Base-by-base conservation (phyloP, 2,329 filamentous ascomycete species). In the Aurifilum marmelostoma region DNA sequence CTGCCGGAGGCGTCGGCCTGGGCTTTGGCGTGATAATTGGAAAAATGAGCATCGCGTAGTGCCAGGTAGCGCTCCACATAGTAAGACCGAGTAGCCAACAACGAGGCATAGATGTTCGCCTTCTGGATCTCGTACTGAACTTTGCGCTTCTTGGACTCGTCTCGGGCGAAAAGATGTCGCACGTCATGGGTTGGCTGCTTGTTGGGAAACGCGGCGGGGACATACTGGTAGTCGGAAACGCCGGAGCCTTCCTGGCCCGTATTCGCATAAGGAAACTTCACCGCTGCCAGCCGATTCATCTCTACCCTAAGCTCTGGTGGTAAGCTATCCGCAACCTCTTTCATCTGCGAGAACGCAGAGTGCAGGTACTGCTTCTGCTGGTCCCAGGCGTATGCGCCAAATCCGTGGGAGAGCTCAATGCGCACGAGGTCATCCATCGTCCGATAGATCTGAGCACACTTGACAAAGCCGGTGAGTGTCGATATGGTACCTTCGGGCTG, bases 51-150 rank as follows among this genome's bases (percentile, higher is more conserved):
- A 66, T 94, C 91, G 50, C 89, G 88, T 1, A 96, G 83, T 73
- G 89, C 89, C 78, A 93, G 93, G 80, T 95, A 97, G 72, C 94
- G 91, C 77, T 97, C 93, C 0, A 97, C 92, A 68, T 95, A 89
- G 77, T 93, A 94, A 0, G 92, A 95, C 32, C 94, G 87, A 0
- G 93, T 97, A 2, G 90, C 89, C 12, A 97, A 83, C 75, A 94
- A 91, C 7, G 91, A 95, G 2, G 90, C 89, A 76, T 95, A 93
- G 52, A 97, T 92, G 77, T 97, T 97, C 8, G 93, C 92, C 77
- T 97, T 97, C 77, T 97, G 93, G 39, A 97, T 96, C 79, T 97
- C 94, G 73, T 90, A 93, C 76, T 96, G 92, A 5, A 94, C 77
- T 67, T 85, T 82, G 1, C 87, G 83, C 2, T 87, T 84, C 2